These are phyloP conservation scores for Cladobotryum mycophilum DNA, from an alignment of 2,329 filamentous ascomycete species.

Conservation along the genomic window DNA sequence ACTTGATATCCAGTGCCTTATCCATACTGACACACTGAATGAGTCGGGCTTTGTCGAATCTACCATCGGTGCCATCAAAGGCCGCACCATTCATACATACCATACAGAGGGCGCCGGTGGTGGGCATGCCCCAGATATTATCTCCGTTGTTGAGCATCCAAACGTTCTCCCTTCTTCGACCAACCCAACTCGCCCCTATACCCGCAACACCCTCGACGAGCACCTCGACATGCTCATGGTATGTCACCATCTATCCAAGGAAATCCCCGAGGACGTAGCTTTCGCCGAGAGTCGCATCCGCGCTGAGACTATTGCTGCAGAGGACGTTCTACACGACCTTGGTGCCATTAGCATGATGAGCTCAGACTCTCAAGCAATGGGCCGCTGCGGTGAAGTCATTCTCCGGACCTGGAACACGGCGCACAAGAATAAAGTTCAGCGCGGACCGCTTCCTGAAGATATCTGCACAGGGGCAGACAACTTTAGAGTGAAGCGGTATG, in stretches of 20 bases:
- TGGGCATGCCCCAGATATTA: constrained; percentile 93
- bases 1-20: constrained; percentile 85
- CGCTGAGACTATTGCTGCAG: constrained; percentile 91
- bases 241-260: constrained; percentile 85
- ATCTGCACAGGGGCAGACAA: constrained; percentile 77
- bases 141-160: constrained; percentile 79
- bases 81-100: constrained; percentile 89
- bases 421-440: constrained; percentile 90
- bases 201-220: constrained; percentile 87
- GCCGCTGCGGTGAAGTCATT: constrained; percentile 88
- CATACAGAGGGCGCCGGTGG: constrained; percentile 94
- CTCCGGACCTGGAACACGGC: constrained; percentile 94
- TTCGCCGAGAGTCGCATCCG: constrained; percentile 94
- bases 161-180: constrained; percentile 89
- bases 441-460: constrained; percentile 71
- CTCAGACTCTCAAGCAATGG: constrained; percentile 94
- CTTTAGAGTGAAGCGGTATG: constrained; percentile 83
- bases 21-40: constrained; percentile 94
- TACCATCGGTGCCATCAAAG: constrained; percentile 78
- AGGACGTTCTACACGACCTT: constrained; percentile 91
- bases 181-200: constrained; percentile 88
- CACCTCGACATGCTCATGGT: constrained; percentile 99
- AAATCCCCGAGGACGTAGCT: constrained; percentile 92
- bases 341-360: constrained; percentile 98
- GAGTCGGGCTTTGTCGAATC: constrained; percentile 96